phyloP scores from a whole-genome alignment of 1,284 basidiomycete genomes.

The Tilletia horrida region DNA sequence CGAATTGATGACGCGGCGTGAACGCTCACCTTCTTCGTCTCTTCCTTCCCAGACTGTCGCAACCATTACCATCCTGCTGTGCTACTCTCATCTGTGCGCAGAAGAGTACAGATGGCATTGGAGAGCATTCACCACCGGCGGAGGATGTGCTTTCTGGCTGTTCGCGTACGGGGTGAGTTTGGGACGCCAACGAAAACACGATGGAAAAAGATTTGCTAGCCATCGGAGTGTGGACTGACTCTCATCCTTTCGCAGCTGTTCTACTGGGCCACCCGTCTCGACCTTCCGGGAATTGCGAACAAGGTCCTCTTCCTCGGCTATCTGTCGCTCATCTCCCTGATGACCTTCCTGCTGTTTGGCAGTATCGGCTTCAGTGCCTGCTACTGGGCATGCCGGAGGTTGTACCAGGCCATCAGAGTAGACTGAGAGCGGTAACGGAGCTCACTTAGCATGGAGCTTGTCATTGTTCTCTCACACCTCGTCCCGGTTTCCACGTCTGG shows the following conservation, averaged over 20 bases:
- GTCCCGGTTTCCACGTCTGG: no score
- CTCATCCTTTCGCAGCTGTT: conserved; percentile 58
- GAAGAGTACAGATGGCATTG: conserved; percentile 99
- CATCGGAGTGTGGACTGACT: conserved; percentile 66
- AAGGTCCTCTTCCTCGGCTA: conserved; percentile 88
- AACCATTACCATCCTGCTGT: conserved; percentile 45
- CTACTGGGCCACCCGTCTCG: conserved; percentile 83
- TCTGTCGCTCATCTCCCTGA: conserved; percentile 73
- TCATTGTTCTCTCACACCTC: no score
- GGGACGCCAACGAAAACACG: conserved; percentile 94
- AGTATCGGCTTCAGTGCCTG: conserved; percentile 29
- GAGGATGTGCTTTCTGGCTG: conserved; percentile 89
- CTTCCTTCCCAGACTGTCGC: conserved; percentile 34
- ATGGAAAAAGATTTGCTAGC: conserved; percentile 88
- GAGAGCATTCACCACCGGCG: conserved; percentile 90
- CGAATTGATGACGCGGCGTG: neutral
- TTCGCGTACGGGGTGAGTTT: conserved; percentile 67
- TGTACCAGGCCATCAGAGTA: conserved; percentile 47
- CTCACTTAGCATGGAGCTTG: no score
- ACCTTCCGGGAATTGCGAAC: conserved; percentile 77
- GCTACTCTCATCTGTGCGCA: conserved; percentile 82
- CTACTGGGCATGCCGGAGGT: conserved; percentile 30
- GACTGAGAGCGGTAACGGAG: conserved; percentile 26
- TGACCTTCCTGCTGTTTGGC: conserved; percentile 87
- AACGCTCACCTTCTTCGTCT: neutral